Evolutionary conservation across 2,329 filamentous ascomycete genomes (phyloP), one percentile per base, ranked within the genome.

Genomic region (Helotiales sp.): DNA sequence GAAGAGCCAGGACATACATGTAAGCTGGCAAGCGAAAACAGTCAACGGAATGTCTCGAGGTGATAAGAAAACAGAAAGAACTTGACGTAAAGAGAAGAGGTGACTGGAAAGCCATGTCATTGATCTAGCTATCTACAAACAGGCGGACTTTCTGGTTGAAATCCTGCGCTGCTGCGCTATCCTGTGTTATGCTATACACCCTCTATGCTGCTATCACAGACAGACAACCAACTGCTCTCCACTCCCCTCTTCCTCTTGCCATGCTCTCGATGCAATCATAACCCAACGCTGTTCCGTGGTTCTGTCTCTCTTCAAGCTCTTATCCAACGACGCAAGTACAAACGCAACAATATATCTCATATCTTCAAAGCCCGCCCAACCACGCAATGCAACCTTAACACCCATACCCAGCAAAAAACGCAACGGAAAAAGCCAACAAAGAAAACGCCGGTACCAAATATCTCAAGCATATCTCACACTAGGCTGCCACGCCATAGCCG

Each of bases 381-480:
- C 49, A 52, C 24, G 49, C 49, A 52, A 52, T 52, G 49, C 49
- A 52, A 30, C 49, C 22, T 1, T 26, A 52, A 52, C 49, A 52
- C 49, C 49, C 30, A 30, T 52, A 52, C 24, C 49, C 49, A 52
- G 30, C 49, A 52, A 52, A 30, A 52, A 28, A 52, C 13, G 22
- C 24, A 52, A 52, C 49, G 49, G 49, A 20, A 30, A 52, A 52
- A 30, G 24, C 40, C 58, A 34, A 30, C 37, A 61, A 61, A 45
- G 24, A 61, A 61, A 61, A 61, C 58, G 58, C 58, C 58, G n/a
- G n/a, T 47, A 26, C 30, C 37, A 45, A 40, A n/a, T 43, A 62
- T 60, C n/a, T 71, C 40, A 71, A 26, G 69, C 70, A 64, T 71
- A 71, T 32, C 70, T 59, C 37, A 70, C 66, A 50, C 63, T 70